Evolutionary conservation across 1,139 yeast genomes (phyloP).

Genomic region (Hansenula sp.): DNA sequence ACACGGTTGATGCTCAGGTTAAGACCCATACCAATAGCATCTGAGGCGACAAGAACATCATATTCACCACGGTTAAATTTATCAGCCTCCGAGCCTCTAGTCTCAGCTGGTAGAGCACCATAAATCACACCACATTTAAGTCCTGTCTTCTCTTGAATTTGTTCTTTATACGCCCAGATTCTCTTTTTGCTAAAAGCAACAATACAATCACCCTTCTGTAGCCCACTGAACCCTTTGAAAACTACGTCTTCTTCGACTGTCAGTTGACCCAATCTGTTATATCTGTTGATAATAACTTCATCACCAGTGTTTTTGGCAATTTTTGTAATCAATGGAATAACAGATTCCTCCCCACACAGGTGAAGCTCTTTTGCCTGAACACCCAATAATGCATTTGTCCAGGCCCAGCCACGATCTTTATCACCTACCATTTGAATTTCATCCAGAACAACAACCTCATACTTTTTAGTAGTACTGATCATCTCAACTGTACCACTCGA

Average conservation of each 20-base stretch:
- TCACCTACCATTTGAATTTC: conserved; percentile 96
- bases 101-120: conserved; percentile 96
- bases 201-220: conserved; percentile 79
- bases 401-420: conserved; percentile 79
- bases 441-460: conserved; percentile 90
- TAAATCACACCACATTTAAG: conserved; percentile 84
- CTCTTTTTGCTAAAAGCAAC: conserved; percentile 79
- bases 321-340: conserved; percentile 59
- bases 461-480: conserved; percentile 63
- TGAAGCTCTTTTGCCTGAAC: conserved; percentile 84
- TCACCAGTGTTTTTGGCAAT: conserved; percentile 76
- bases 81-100: conserved; percentile 78
- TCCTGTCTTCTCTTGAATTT: conserved; percentile 57
- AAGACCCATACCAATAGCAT: conserved; percentile 97
- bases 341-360: conserved; percentile 88
- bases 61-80: conserved; percentile 72
- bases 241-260: conserved; percentile 45
- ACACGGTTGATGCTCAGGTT: conserved; percentile 80
- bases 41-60: conserved; percentile 86
- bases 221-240: conserved; percentile 28
- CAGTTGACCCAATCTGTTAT: conserved; percentile 73
- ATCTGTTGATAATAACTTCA: conserved; percentile 59
- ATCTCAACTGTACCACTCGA: conserved; percentile 93
- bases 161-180: conserved; percentile 62
- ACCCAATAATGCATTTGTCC: conserved; percentile 92